A percentile compares a stretch with the other conserved stretches of the same genome.
These are phyloP conservation scores for Pythium brachiatum DNA, from an alignment of 352 stramenopile genomes.

Conservation along the genomic window DNA sequence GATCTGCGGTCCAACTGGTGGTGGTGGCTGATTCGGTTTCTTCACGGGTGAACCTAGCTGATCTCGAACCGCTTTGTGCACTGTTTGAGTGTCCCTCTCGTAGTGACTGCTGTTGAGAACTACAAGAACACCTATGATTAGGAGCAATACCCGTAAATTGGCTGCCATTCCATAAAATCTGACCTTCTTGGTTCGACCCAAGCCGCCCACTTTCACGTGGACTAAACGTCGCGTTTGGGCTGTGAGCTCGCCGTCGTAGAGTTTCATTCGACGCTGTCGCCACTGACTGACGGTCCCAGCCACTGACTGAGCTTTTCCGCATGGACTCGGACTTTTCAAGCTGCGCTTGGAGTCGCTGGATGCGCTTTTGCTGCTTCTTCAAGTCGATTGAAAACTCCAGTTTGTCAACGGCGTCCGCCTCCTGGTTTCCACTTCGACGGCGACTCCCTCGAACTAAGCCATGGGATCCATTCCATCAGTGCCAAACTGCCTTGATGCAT, in stretches of 20 bases:
- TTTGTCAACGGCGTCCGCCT: constrained; percentile 13
- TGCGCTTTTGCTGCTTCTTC: constrained; percentile 28
- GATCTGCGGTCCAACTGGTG: neutral
- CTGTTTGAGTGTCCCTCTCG: neutral
- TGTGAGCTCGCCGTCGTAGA: neutral
- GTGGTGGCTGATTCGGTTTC: neutral
- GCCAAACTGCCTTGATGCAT: too few species aligned
- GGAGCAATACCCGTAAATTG: neutral
- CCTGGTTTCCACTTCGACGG: constrained; percentile 14
- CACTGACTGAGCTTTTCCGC: neutral
- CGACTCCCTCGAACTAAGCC: neutral
- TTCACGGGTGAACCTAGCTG: neutral
- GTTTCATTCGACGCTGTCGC: neutral
- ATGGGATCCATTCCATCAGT: neutral
- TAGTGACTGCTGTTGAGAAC: neutral
- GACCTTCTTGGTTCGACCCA: neutral
- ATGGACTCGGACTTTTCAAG: constrained; percentile 20
- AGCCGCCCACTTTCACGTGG: neutral
- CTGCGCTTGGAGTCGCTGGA: constrained; percentile 28
- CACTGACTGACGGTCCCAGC: neutral
- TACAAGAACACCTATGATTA: neutral
- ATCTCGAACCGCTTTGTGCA: neutral
- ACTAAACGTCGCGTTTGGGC: neutral
- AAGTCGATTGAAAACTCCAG: constrained; percentile 19
- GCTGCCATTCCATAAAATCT: neutral